A percentile compares a stretch with the other conserved stretches of the same genome.
These are phyloP conservation scores for Gamsiella multidivaricata DNA, from an alignment of 192 early-diverging fungal species.

Conservation along the genomic window DNA sequence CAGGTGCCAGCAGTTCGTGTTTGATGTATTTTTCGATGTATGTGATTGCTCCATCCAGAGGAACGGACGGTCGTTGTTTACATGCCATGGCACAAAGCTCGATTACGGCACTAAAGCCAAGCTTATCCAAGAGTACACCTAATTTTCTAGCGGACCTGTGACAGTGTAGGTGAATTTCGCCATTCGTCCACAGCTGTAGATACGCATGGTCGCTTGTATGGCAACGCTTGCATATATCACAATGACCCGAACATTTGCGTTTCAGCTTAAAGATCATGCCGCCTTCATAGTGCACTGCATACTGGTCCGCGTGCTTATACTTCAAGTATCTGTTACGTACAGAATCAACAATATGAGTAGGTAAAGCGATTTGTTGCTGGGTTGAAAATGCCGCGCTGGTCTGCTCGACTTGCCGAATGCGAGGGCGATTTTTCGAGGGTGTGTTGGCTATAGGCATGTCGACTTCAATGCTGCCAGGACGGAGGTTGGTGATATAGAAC, in stretches of 20 bases:
- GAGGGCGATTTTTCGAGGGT: background rate
- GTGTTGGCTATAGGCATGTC: background rate
- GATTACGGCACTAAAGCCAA: too few relatives aligned
- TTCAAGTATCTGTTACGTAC: background rate
- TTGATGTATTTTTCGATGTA: too few relatives aligned
- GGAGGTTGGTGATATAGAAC: conserved; percentile 13
- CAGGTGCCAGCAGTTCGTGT: too few relatives aligned
- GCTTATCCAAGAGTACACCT: too few relatives aligned
- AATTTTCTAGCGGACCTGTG: too few relatives aligned
- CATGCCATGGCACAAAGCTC: too few relatives aligned
- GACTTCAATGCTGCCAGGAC: background rate
- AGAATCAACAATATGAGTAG: background rate
- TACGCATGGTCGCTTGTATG: too few relatives aligned
- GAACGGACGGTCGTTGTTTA: too few relatives aligned
- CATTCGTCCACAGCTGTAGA: too few relatives aligned
- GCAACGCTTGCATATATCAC: conserved; percentile 1
- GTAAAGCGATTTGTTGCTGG: background rate
- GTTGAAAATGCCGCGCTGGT: background rate
- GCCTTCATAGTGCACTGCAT: background rate
- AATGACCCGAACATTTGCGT: background rate
- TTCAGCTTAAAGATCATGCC: conserved; percentile 2
- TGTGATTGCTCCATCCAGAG: too few relatives aligned
- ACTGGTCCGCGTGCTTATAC: background rate
- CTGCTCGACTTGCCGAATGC: background rate
- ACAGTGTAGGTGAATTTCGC: too few relatives aligned